These are phyloP conservation scores for Xanthoconium stramineum DNA, from an alignment of 768 basidiomycete genomes.

Conservation along the genomic window DNA sequence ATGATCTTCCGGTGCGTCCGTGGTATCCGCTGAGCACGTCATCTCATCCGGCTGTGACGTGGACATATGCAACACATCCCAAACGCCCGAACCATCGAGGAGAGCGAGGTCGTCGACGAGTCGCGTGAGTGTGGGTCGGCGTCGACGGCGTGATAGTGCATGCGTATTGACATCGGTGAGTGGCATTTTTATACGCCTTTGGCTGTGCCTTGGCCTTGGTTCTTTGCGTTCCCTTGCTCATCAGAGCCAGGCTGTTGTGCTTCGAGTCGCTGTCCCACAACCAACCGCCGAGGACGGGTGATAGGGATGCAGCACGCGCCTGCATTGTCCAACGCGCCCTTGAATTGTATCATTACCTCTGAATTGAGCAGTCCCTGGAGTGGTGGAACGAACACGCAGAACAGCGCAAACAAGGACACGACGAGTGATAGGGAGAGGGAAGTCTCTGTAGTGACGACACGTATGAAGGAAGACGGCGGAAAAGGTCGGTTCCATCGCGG, in stretches of 20 bases:
- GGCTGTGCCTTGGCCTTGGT: background rate
- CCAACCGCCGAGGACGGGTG: conserved; percentile 81
- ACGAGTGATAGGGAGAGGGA: conserved; percentile 92
- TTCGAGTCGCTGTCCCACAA: conserved; percentile 52
- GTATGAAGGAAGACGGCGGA: background rate
- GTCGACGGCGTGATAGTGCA: no score
- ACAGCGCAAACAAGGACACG: conserved; percentile 68
- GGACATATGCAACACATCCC: conserved; percentile 13
- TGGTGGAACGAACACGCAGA: conserved; percentile 75
- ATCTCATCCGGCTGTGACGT: background rate
- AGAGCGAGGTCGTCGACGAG: conserved; percentile 17
- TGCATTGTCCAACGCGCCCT: conserved; percentile 60
- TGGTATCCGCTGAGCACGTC: background rate
- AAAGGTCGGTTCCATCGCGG: conserved; percentile 5
- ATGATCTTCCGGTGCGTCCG: no score
- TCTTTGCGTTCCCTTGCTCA: background rate
- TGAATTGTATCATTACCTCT: conserved; percentile 59
- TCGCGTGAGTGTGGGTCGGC: conserved; percentile 6
- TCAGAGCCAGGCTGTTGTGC: background rate
- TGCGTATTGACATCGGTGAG: no score
- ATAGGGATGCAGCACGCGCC: conserved; percentile 84
- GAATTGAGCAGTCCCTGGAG: conserved; percentile 67
- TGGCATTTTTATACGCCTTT: background rate
- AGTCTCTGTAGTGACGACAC: conserved; percentile 12
- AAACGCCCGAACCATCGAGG: conserved; percentile 20